Conservation (phyloP, 176 grass and related monocot species). For the Paspalum notatum region DNA sequence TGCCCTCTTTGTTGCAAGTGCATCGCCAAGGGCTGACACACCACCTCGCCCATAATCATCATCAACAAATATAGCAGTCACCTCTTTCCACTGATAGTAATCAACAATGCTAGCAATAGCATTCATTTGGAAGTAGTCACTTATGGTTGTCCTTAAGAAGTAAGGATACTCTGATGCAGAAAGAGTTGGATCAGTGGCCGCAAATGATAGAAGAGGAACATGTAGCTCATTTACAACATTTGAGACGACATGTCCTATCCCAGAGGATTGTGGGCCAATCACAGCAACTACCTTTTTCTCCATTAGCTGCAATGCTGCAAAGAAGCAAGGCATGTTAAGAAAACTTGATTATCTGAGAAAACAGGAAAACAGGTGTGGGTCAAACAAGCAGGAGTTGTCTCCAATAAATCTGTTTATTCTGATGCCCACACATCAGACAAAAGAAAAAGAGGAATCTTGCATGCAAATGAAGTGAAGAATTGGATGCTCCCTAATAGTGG, state of each 20-base stretch:
- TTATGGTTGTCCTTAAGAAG: constrained; percentile 68
- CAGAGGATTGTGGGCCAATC: constrained; percentile 81
- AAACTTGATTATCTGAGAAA: neutral
- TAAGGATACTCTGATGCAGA: constrained; percentile 79
- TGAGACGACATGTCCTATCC: constrained; percentile 75
- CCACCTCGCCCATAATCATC: constrained; percentile 85
- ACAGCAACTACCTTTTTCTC: constrained; percentile 73
- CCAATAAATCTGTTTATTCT: constrained; percentile 25
- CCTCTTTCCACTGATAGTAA: constrained; percentile 76
- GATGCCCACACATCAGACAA: constrained; percentile 25
- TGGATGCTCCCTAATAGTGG: constrained; percentile 24
- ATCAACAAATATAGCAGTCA: constrained; percentile 81
- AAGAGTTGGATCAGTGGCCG: constrained; percentile 79
- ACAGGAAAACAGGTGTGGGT: constrained; percentile 18
- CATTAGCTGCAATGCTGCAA: constrained; percentile 74
- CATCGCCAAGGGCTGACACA: constrained; percentile 61
- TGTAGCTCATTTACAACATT: constrained; percentile 77
- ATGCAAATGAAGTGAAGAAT: constrained; percentile 44
- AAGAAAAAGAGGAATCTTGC: constrained; percentile 34
- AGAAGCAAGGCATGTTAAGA: constrained; percentile 2
- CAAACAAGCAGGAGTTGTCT: neutral
- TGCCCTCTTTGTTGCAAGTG: constrained; percentile 54
- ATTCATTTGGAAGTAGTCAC: constrained; percentile 82
- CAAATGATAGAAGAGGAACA: constrained; percentile 78
- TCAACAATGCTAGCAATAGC: constrained; percentile 77